Evolutionary conservation across 139 green algal species (phyloP), one percentile per base, ranked within the genome.

Genomic region (Deuterostichococcus epilithicus): DNA sequence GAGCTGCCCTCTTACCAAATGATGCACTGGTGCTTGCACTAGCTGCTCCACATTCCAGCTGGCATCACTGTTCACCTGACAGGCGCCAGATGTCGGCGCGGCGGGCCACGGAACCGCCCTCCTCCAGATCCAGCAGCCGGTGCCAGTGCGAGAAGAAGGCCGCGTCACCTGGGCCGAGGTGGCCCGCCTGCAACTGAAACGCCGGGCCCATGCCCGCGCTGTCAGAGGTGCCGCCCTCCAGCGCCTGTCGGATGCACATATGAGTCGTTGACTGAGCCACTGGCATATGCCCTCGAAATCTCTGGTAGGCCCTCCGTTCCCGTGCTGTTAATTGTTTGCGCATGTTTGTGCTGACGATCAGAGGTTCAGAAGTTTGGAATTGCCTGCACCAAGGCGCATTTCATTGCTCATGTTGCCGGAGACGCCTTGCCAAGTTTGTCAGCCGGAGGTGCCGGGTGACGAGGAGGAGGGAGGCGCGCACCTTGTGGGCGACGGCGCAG

Each of bases 91-190:
- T 84, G 69, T 91, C 88, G 30, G 84, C 52, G 1, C 82, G 60
- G 45, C 78, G 75, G 0, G 36, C 26, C 0, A 47, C 42, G 4
- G 77, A 42, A 5, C 72, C 81, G 22, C 39, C 76, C 77, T 94
- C 88, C 83, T 96, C 91, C 52, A 91, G 81, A n/a, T 91, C 86
- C 13, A 96, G 65, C 76, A 95, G 86, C 5, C 25, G 30, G 37
- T 84, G 47, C 92, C 92, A 97, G 34, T 90, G 83, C 1, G n/a
- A 18, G 32, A 92, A 78, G 78, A 95, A 96, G 2, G 75, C 74
- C 3, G 78, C 78, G 68, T 89, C 77, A 33, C 74, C 60, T 1
- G 72, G 35, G 30, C 71, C 63, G 36, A 90, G 37, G 77, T 90
- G 82, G 34, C 58, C 76, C n/a, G 81, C 74, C 52, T 47, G 76